A percentile compares a stretch with the other conserved stretches of the same genome.
Evolutionary conservation across 192 early-diverging fungal genomes (phyloP).

Genomic region (Linnemannia elongata): DNA sequence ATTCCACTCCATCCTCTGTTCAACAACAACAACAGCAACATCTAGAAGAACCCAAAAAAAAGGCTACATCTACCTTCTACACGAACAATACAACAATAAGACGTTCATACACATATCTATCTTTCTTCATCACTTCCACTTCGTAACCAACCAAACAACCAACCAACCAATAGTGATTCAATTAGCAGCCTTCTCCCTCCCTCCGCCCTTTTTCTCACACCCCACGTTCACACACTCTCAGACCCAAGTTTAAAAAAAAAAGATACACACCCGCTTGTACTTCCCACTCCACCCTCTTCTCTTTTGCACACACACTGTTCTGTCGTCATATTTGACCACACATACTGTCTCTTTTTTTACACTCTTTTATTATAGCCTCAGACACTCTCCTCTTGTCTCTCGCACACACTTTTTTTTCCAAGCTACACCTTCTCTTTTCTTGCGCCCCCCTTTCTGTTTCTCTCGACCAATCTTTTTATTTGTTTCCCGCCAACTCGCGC

Average conservation of each 20-base stretch:
- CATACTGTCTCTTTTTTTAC: neutral
- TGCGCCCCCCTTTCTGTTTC: neutral
- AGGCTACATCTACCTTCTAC: neutral
- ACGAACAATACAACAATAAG: neutral
- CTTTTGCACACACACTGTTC: neutral
- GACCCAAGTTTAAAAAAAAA: neutral
- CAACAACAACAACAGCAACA: neutral
- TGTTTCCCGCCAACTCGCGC: slow-evolving; percentile 7
- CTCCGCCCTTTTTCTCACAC: neutral
- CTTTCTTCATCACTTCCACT: neutral
- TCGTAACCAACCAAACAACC: neutral
- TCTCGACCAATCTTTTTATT: neutral
- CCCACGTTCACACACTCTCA: neutral
- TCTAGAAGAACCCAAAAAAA: neutral
- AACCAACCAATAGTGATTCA: no score
- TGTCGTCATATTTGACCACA: slow-evolving; percentile 5
- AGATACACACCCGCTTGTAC: neutral
- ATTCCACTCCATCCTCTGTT: neutral
- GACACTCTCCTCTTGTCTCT: neutral
- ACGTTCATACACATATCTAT: neutral
- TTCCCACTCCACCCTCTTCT: neutral
- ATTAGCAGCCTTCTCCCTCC: no score
- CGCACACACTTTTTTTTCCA: no score
- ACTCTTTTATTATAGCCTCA: no score
- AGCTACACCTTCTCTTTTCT: neutral